Conservation (phyloP, 225 moss, liverwort and hornwort genomes). For the Physcomitrellopsis africana region DNA sequence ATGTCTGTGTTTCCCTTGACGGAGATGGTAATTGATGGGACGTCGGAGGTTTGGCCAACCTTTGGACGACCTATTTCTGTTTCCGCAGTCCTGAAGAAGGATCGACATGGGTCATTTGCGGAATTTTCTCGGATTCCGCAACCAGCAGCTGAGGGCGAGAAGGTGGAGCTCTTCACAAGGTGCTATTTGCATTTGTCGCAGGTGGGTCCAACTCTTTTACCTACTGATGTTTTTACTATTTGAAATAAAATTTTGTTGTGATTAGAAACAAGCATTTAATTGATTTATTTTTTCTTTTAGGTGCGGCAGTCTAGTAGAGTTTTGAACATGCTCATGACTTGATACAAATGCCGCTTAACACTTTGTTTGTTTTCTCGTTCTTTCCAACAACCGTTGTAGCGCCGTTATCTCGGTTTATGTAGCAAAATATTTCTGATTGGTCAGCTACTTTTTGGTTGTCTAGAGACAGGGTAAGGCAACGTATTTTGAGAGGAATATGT, state of each 20-base stretch:
- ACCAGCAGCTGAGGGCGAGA: slow-evolving; percentile 24
- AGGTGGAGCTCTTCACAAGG: slow-evolving; percentile 36
- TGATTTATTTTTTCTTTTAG: too few species aligned
- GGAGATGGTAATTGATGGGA: slow-evolving; percentile 46
- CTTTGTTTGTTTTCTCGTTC: too few species aligned
- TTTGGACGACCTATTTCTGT: slow-evolving; percentile 46
- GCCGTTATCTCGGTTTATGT: not conserved
- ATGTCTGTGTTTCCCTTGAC: slow-evolving; percentile 48
- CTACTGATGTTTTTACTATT: not conserved
- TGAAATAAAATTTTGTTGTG: not conserved
- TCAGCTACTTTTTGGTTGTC: not conserved
- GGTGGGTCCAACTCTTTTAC: slow-evolving; percentile 20
- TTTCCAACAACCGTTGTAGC: too few species aligned
- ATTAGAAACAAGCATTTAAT: too few species aligned
- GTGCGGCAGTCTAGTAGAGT: not conserved
- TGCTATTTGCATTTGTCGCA: slow-evolving; percentile 40
- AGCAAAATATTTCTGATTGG: not conserved
- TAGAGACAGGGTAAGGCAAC: not conserved
- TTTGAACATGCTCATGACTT: not conserved
- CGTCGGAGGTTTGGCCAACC: slow-evolving; percentile 52
- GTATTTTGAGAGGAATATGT: not conserved
- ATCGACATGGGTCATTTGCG: slow-evolving; percentile 36
- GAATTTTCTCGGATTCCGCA: slow-evolving; percentile 35
- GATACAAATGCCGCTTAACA: not conserved
- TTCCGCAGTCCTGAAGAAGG: slow-evolving; percentile 26